Conservation (phyloP, 805 yeast species). For the Jamesozyma piceae region DNA sequence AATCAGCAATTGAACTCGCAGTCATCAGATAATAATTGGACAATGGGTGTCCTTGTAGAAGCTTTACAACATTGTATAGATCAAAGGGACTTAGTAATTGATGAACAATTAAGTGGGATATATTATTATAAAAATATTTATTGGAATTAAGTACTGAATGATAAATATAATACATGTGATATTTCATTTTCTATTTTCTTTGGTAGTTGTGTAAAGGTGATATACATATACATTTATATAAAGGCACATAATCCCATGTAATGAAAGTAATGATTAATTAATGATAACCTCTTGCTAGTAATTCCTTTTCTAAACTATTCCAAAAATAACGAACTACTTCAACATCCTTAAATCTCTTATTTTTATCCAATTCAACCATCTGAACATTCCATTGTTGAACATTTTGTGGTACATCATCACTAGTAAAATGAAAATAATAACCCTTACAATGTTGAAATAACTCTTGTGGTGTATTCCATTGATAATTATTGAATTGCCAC, state of each 20-base stretch:
- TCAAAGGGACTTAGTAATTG: conserved; percentile 51
- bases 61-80: conserved; percentile 53
- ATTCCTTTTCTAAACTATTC: conserved; percentile 69
- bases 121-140: conserved; percentile 47
- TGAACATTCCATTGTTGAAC: conserved; percentile 85
- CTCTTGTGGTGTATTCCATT: conserved; percentile 68
- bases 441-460: conserved; percentile 82
- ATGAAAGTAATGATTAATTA: conserved; percentile 1
- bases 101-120: conserved; percentile 58
- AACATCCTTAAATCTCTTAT: conserved; percentile 76
- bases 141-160: conserved; percentile 11
- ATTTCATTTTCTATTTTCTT: background rate
- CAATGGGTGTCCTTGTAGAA: conserved; percentile 54
- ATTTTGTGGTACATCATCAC: conserved; percentile 68
- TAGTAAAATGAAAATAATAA: conserved; percentile 62
- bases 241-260: background rate
- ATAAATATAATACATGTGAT: background rate
- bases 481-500: conserved; percentile 91
- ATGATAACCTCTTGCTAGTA: conserved; percentile 56
- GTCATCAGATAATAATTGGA: conserved; percentile 44
- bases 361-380: conserved; percentile 67
- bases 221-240: too few relatives aligned
- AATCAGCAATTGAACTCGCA: conserved; percentile 22
- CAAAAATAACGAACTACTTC: conserved; percentile 80
- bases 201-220: too few relatives aligned